Conservation (phyloP, 2,329 filamentous ascomycete genomes). For the Hypoxylon sp. region DNA sequence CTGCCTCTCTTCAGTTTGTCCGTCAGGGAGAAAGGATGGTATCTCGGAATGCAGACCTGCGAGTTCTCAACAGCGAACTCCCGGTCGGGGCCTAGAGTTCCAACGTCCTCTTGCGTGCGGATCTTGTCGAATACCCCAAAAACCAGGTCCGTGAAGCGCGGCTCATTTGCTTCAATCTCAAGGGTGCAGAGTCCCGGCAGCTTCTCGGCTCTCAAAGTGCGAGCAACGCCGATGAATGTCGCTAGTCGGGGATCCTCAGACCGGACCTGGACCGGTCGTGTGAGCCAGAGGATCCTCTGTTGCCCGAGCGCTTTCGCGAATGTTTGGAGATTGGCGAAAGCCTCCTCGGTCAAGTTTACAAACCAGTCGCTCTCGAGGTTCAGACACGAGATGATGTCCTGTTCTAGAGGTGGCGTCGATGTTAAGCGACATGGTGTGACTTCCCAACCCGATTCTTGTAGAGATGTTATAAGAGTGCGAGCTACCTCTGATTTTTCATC, state of each 20-base stretch:
- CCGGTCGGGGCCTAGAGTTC: slow-evolving; percentile 49
- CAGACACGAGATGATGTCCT: slow-evolving; percentile 51
- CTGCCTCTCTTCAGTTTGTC: slow-evolving; percentile 43
- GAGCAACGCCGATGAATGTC: slow-evolving; percentile 50
- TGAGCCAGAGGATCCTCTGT: slow-evolving; percentile 54
- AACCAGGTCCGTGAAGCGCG: slow-evolving; percentile 30
- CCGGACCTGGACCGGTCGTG: slow-evolving; percentile 49
- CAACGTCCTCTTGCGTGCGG: slow-evolving; percentile 39
- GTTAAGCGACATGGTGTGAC: slow-evolving; percentile 41
- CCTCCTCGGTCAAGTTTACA: slow-evolving; percentile 40
- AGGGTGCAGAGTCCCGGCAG: slow-evolving; percentile 51
- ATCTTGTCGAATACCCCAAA: slow-evolving; percentile 47
- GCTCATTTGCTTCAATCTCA: slow-evolving; percentile 50
- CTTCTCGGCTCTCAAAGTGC: slow-evolving; percentile 54
- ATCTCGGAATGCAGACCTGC: slow-evolving; percentile 49
- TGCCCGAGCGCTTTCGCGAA: slow-evolving; percentile 32
- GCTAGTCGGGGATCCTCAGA: slow-evolving; percentile 52
- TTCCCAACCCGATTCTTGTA: slow-evolving; percentile 42
- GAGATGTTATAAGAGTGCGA: slow-evolving; percentile 10
- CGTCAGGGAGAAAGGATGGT: slow-evolving; percentile 48
- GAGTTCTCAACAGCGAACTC: slow-evolving; percentile 54
- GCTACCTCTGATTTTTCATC: slow-evolving; percentile 28
- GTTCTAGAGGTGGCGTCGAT: slow-evolving; percentile 32
- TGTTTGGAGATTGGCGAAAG: slow-evolving; percentile 40
- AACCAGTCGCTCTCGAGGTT: slow-evolving; percentile 52